phyloP scores from a whole-genome alignment of 192 early-diverging fungal genomes.

The Coemansia sp. region DNA sequence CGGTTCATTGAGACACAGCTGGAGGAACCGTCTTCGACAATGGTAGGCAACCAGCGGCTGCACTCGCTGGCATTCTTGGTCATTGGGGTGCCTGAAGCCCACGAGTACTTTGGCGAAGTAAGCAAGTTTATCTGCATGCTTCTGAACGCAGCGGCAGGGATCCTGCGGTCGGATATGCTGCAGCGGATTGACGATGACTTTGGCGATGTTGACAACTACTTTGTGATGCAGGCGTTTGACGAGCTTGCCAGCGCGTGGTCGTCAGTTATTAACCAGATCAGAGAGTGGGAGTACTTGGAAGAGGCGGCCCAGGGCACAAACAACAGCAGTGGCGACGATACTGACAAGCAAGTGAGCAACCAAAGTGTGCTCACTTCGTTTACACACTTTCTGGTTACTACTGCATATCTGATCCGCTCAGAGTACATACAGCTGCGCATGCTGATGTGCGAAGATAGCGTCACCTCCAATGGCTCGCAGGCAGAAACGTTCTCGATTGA shows the following conservation, averaged over 20 bases:
- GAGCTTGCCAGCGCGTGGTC: constrained; percentile 52
- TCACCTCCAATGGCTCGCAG: constrained; percentile 8
- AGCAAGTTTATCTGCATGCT: constrained; percentile 47
- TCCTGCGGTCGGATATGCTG: constrained; percentile 30
- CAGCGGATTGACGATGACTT: constrained; percentile 45
- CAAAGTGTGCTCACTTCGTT: constrained; percentile 29
- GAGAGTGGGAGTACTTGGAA: constrained; percentile 32
- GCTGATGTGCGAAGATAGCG: constrained; percentile 45
- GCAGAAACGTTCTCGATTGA: constrained; percentile 21
- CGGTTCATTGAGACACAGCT: constrained; percentile 50
- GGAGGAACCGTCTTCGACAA: constrained; percentile 24
- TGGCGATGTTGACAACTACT: constrained; percentile 52
- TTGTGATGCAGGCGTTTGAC: constrained; percentile 55
- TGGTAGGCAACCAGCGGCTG: constrained; percentile 17
- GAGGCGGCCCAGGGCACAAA: constrained; percentile 3
- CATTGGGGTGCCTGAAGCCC: constrained; percentile 32
- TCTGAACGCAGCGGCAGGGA: constrained; percentile 27
- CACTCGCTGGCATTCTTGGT: constrained; percentile 39
- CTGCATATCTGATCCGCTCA: constrained; percentile 41
- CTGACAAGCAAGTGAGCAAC: constrained; percentile 2
- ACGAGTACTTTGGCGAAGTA: constrained; percentile 49
- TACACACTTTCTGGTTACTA: constrained; percentile 34
- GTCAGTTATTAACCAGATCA: constrained; percentile 31
- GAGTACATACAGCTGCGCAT: constrained; percentile 51
- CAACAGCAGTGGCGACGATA: not conserved